phyloP scores from a whole-genome alignment of 2,329 filamentous ascomycete genomes.

The Aspergillus caelatus region DNA sequence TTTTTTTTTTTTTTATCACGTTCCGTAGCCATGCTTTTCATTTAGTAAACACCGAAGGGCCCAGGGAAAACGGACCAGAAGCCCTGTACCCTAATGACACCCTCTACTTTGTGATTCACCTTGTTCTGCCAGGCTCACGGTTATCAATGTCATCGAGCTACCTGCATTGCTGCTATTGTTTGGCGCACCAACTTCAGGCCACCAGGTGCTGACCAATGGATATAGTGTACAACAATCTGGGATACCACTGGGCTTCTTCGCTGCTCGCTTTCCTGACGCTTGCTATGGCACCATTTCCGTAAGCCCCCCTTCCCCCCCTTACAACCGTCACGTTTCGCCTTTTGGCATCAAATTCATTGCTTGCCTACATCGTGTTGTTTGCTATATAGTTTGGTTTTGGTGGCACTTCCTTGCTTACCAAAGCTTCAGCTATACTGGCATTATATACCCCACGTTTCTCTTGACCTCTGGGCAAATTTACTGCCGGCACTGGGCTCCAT shows the following conservation, averaged over 20 bases:
- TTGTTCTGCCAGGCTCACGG: neutral
- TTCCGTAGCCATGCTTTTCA: neutral
- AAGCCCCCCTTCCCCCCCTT: constrained; percentile 20
- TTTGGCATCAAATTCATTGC: neutral
- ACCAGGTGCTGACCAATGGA: constrained; percentile 25
- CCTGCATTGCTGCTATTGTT: neutral
- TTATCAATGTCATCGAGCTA: neutral
- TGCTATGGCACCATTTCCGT: constrained; percentile 50
- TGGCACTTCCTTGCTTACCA: constrained; percentile 12
- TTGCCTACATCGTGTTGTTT: neutral
- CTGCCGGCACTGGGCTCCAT: neutral
- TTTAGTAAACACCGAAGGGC: neutral
- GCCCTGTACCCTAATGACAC: neutral
- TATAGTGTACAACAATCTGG: constrained; percentile 50
- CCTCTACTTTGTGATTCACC: neutral
- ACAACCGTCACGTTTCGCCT: neutral
- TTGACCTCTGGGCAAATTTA: neutral
- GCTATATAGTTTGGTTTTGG: neutral
- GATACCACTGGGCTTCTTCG: constrained; percentile 51
- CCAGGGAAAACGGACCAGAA: neutral
- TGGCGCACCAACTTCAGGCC: constrained; percentile 13
- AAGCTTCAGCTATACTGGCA: constrained; percentile 10
- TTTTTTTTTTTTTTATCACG: constrained; percentile 12
- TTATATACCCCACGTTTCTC: neutral
- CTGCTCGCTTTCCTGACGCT: constrained; percentile 48